Evolutionary conservation across 805 yeast species (phyloP).

Genomic region (Zygoascus tannicola): DNA sequence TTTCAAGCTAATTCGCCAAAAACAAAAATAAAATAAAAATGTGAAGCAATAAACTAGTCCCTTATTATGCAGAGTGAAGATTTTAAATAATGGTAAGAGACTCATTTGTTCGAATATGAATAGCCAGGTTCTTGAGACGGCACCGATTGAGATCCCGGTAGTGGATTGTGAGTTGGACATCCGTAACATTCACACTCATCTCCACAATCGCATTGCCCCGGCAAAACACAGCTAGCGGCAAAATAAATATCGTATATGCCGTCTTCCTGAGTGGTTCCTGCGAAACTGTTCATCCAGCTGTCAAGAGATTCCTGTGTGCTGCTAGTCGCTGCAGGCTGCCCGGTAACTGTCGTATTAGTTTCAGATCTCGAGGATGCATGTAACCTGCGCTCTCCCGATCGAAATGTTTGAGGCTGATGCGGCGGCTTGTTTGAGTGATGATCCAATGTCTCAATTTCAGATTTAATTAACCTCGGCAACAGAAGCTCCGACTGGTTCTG

Average conservation of each 20-base stretch:
- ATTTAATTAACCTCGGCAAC: neutral
- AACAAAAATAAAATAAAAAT: no score
- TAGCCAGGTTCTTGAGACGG: no score
- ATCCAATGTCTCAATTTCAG: neutral
- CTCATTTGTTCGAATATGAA: neutral
- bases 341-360: neutral
- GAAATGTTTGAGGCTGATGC: neutral
- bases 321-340: neutral
- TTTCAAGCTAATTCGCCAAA: no score
- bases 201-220: slow-evolving; percentile 32
- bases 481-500: neutral
- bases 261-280: slow-evolving; percentile 3
- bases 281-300: neutral
- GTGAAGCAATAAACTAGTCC: no score
- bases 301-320: neutral
- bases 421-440: neutral
- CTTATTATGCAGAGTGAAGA: no score
- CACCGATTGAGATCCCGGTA: neutral
- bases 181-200: slow-evolving; percentile 29
- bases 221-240: slow-evolving; percentile 30
- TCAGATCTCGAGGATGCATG: neutral
- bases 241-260: slow-evolving; percentile 21
- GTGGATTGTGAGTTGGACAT: slow-evolving; percentile 24
- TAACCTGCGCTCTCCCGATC: neutral
- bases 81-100: neutral